Evolutionary conservation across 768 basidiomycete genomes (phyloP).

Genomic region (Mycena rosella): DNA sequence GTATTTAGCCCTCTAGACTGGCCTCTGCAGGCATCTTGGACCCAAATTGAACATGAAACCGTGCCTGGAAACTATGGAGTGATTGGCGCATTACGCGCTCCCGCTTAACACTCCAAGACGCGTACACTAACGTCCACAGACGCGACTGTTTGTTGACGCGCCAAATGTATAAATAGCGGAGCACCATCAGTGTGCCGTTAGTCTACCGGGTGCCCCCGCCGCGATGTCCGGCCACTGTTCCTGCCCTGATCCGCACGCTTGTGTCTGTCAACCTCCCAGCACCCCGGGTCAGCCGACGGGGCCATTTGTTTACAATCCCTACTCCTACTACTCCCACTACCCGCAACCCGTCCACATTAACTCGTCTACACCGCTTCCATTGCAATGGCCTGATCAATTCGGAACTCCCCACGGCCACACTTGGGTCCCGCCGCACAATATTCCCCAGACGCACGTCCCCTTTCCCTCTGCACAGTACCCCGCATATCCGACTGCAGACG

Average conservation of each 20-base stretch:
- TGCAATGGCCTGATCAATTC: background rate
- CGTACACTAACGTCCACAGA: background rate
- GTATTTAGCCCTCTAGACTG: background rate
- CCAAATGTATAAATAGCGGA: background rate
- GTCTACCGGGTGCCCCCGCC: background rate
- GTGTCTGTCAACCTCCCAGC: background rate
- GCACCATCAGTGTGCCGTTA: background rate
- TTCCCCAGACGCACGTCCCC: slow-evolving; percentile 5
- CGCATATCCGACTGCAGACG: background rate
- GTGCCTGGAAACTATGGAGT: background rate
- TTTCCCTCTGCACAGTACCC: background rate
- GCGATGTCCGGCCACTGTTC: slow-evolving; percentile 1
- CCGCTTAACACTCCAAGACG: background rate
- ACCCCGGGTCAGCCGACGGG: background rate
- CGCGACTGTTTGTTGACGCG: slow-evolving; percentile 3
- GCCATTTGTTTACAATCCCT: background rate
- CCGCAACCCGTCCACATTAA: background rate
- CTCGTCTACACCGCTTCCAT: background rate
- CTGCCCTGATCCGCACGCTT: slow-evolving; percentile 2
- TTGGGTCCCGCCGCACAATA: background rate
- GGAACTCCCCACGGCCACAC: background rate
- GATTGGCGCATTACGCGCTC: slow-evolving; percentile 3
- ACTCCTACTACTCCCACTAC: background rate
- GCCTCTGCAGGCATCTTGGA: too few relatives aligned
- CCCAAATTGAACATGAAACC: slow-evolving; percentile 3